Percentiles rank a stretch among this genome's conserved stretches.
phyloP scores from a whole-genome alignment of 1,139 yeast species.

The Lodderomyces oxycetoniae region DNA sequence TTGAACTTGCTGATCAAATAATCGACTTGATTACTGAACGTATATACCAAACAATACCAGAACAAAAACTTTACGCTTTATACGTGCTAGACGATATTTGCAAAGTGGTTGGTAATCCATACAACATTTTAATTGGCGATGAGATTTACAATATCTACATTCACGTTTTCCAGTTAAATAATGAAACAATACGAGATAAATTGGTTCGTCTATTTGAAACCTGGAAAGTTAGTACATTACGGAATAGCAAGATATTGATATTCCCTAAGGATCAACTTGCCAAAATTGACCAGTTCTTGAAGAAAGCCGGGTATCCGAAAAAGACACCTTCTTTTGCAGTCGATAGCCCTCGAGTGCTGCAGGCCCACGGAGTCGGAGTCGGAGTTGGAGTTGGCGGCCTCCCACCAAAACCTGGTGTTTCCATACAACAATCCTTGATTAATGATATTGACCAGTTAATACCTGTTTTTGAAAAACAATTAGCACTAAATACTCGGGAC shows the following conservation, averaged over 20 bases:
- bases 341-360: background rate
- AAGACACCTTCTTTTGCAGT: background rate
- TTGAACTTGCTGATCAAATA: constrained; percentile 70
- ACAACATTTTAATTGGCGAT: constrained; percentile 66
- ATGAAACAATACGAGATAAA: constrained; percentile 68
- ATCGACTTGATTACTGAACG: constrained; percentile 66
- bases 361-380: background rate
- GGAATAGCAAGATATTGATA: constrained; percentile 60
- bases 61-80: constrained; percentile 75
- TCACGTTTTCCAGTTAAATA: constrained; percentile 71
- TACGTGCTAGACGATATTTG: constrained; percentile 90
- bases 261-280: constrained; percentile 70
- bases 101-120: constrained; percentile 86
- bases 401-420: constrained; percentile 6
- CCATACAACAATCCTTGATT: constrained; percentile 25
- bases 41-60: constrained; percentile 56
- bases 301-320: constrained; percentile 32
- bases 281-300: constrained; percentile 69
- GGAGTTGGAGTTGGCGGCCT: background rate
- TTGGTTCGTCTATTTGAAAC: constrained; percentile 76
- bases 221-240: constrained; percentile 63
- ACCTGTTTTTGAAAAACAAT: constrained; percentile 33
- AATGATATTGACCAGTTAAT: constrained; percentile 42
- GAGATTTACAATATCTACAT: constrained; percentile 67
- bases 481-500: constrained; percentile 24